Evolutionary conservation across 805 yeast species (phyloP), one percentile per base, ranked within the genome.

Genomic region (Cyberlindnera veronae): DNA sequence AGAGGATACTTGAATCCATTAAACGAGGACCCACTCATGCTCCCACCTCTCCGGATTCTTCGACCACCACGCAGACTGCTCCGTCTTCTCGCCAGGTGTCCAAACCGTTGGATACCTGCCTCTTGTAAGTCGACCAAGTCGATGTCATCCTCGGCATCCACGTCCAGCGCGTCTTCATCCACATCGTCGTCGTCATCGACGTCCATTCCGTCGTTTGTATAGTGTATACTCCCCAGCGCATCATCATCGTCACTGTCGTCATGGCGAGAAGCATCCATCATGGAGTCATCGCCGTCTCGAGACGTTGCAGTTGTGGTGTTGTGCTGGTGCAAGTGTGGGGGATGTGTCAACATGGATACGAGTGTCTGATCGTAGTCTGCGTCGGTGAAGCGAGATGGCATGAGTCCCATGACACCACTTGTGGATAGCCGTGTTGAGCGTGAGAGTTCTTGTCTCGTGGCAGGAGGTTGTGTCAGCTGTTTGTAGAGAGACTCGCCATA

Each of bases 1-100:
- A 55, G 35, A 8, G 54, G 49, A 38, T 52, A 53, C 16, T 32
- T 39, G 21, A 32, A 38, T n/a, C n/a, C n/a, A n/a, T n/a, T n/a
- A n/a, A n/a, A n/a, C 16, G 39, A 37, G n/a, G 16, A 20, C 15
- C 14, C 5, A n/a, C 23, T n/a, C 11, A 8, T 6, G 17, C 12
- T n/a, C 8, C 34, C 24, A 8, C 26, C 24, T 19, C 18, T 31
- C 9, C 27, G n/a, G 18, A 7, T 6, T 5, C 16, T 14, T 11
- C 15, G 16, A n/a, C 19, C 9, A 10, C 18, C 4, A 14, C 27
- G 31, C 22, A 30, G 12, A 13, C 30, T 27, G 28, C 31, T 37
- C 26, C 37, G 39, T 27, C 41, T 33, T 22, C 39, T 21, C 18
- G 8, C 12, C 5, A 27, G n/a, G 29, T n/a, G 18, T 6, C 12